A percentile compares a stretch with the other conserved stretches of the same genome.
Conservation (phyloP, 75 land plant genomes). For the Pinus albicaulis region DNA sequence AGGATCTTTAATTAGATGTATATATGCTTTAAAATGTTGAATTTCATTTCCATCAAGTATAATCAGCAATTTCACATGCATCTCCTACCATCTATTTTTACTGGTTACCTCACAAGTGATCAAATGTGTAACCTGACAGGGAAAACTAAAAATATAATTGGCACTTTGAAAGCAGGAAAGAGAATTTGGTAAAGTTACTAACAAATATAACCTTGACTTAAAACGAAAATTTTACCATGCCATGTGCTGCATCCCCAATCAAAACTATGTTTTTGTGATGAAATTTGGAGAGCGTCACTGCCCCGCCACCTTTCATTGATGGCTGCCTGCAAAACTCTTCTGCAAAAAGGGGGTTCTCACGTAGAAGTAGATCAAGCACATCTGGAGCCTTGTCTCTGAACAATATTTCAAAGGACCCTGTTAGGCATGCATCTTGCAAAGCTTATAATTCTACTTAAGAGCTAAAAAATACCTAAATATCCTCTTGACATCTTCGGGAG, state of each 20-base stretch:
- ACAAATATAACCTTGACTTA: no score
- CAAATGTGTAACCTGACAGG: not conserved
- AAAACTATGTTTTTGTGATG: conserved; percentile 31
- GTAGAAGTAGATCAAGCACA: conserved; percentile 21
- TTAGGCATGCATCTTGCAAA: no score
- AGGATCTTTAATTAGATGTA: no score
- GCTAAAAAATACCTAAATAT: conserved; percentile 20
- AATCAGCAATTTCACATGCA: not conserved
- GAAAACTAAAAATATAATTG: not conserved
- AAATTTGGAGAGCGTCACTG: conserved; percentile 35
- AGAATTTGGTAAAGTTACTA: not conserved
- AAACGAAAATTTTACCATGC: conserved; percentile 18
- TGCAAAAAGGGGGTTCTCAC: conserved; percentile 27
- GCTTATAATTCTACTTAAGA: no score
- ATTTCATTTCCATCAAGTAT: not conserved
- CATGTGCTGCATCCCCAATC: conserved; percentile 45
- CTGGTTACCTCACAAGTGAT: not conserved
- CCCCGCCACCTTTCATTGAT: conserved; percentile 32
- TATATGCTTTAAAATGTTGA: no score
- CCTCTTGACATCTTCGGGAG: conserved; percentile 21
- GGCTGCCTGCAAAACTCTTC: conserved; percentile 28
- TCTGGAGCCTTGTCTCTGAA: conserved; percentile 38
- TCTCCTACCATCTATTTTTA: not conserved
- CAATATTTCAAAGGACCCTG: not conserved
- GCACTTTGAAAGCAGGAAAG: not conserved